These are phyloP conservation scores for Annulohypoxylon nitens DNA, from an alignment of 495 filamentous ascomycete genomes.

Conservation along the genomic window DNA sequence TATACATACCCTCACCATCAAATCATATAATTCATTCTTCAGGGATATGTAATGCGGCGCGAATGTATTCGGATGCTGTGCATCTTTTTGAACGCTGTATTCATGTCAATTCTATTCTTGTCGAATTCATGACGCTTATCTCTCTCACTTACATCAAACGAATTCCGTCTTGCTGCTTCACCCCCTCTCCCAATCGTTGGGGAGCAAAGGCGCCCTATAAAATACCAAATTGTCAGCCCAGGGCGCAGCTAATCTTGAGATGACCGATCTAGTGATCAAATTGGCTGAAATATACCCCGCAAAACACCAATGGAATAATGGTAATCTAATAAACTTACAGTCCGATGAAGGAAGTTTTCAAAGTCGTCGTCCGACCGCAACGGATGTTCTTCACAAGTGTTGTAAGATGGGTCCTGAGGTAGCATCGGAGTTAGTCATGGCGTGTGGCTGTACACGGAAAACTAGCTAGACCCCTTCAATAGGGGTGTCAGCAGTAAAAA, in stretches of 20 bases:
- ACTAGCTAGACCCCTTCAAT: neutral
- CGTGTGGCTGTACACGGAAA: neutral
- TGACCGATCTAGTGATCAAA: neutral
- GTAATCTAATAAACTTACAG: conserved; percentile 52
- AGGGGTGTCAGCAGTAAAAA: neutral
- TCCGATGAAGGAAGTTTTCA: conserved; percentile 64
- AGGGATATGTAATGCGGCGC: conserved; percentile 62
- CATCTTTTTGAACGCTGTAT: conserved; percentile 65
- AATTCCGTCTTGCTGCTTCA: conserved; percentile 58
- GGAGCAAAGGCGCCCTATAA: conserved; percentile 64
- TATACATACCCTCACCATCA: conserved; percentile 48
- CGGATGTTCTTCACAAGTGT: conserved; percentile 63
- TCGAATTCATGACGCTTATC: neutral
- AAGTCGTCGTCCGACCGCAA: conserved; percentile 65
- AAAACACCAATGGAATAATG: conserved; percentile 2
- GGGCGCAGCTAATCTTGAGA: conserved; percentile 1
- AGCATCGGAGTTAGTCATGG: conserved; percentile 17
- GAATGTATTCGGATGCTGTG: conserved; percentile 65
- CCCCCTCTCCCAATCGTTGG: conserved; percentile 55
- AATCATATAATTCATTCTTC: conserved; percentile 54
- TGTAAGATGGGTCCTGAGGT: conserved; percentile 56
- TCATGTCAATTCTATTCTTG: conserved; percentile 17
- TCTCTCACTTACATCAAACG: conserved; percentile 62
- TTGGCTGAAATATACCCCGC: conserved; percentile 5
- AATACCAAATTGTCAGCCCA: conserved; percentile 9